Evolutionary conservation across 148 eudicot species (phyloP).

Genomic region (Rhododendron kiyosumense): DNA sequence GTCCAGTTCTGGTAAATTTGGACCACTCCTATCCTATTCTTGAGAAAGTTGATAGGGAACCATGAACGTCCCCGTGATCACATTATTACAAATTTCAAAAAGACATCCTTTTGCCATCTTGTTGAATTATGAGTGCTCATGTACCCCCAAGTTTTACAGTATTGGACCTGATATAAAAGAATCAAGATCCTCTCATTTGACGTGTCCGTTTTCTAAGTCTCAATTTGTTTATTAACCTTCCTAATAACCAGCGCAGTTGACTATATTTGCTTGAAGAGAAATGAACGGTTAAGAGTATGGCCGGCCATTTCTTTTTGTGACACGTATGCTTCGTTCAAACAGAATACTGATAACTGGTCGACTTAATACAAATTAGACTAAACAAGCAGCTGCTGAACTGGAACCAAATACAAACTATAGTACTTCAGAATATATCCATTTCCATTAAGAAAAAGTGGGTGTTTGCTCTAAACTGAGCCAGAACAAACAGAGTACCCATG

Average conservation of each 20-base stretch:
- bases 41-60: background rate
- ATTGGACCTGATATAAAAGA: background rate
- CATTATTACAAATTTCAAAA: background rate
- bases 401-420: background rate
- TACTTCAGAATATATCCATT: background rate
- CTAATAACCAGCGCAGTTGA: no score
- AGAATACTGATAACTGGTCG: background rate
- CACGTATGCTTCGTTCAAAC: background rate
- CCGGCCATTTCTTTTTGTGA: background rate
- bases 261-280: no score
- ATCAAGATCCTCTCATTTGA: background rate
- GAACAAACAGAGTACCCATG: background rate
- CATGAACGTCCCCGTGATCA: background rate
- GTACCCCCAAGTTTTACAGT: no score
- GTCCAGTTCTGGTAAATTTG: background rate
- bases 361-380: background rate
- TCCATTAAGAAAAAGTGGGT: background rate
- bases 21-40: background rate
- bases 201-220: no score
- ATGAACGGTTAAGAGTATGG: background rate
- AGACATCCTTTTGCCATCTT: background rate
- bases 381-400: background rate
- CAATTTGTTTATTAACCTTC: no score
- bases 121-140: background rate
- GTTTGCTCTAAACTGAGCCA: background rate